Base-by-base conservation (phyloP, 1,284 basidiomycete species). In the Cerrena zonata region DNA sequence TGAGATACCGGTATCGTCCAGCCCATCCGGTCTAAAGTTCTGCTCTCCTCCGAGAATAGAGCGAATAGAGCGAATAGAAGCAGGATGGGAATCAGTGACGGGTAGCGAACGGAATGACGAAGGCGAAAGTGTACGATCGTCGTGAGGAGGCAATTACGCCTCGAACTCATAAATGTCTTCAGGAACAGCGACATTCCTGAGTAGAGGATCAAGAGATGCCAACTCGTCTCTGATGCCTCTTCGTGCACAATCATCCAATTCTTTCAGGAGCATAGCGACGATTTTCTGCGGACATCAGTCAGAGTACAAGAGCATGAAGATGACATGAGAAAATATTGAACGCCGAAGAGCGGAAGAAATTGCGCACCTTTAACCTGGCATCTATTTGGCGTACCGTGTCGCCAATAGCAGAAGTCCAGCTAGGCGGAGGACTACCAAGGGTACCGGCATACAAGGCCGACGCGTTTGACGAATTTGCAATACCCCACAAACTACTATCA, bases 381-480 rank as follows among this genome's bases (percentile, higher is more conserved):
- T 93, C 90, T 45, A 90, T 82, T 66, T 91, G 91, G 42, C 84
- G 56, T 4, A 92, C 77, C 63, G 82, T 78, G 48, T 93, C 91
- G 3, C 78, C 82, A n/a, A 84, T 62, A 4, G 70, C 66, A 1
- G 77, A 70, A 13, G 76, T 80, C 83, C 84, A 87, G 47, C 70
- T 75, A 4, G 75, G 69, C n/a, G 76, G 79, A 0, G 80, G 78
- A 56, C 76, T 79, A 21, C 76, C 73, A 38, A 63, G 62, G 2
- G 60, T 65, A 19, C 71, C 69, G 15, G 71, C 68, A 58, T 72
- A 65, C 48, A 69, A 56, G n/a, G n/a, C n/a, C 13, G 55, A 51
- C 40, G 50, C 55, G 21, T 42, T 56, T 47, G 47, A 54, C 39
- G 10, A 55, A 21, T 60, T 58, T 15, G 85, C 86, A 54, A 89